Percentiles rank a stretch among this genome's conserved stretches.
phyloP scores from a whole-genome alignment of 176 grass and related monocot species.

The Hsuehochloa calcarea region DNA sequence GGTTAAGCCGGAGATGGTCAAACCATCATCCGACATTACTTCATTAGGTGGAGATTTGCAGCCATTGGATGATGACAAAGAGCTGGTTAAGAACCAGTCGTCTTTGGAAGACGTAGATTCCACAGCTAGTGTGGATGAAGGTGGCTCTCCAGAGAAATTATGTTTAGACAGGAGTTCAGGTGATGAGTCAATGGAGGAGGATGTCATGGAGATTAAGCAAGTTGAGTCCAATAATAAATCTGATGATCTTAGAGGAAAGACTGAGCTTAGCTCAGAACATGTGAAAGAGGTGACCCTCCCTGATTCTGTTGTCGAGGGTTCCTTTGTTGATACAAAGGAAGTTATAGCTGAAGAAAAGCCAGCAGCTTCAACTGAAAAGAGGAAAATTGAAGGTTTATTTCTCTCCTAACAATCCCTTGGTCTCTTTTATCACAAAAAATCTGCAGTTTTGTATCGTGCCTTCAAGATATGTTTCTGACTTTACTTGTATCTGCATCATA shows the following conservation, averaged over 20 bases:
- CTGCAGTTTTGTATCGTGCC: not conserved
- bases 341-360: conserved; percentile 56
- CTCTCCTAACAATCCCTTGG: not conserved
- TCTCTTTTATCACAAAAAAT: not conserved
- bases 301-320: conserved; percentile 36
- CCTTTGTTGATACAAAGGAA: conserved; percentile 52
- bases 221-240: conserved; percentile 62
- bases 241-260: conserved; percentile 39
- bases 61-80: conserved; percentile 77
- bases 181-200: conserved; percentile 98
- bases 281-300: conserved; percentile 49
- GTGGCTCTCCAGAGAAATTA: conserved; percentile 85
- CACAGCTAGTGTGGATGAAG: conserved; percentile 67
- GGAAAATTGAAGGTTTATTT: conserved; percentile 87
- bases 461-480: not conserved
- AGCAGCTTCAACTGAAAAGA: conserved; percentile 65
- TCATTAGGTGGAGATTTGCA: conserved; percentile 73
- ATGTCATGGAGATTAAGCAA: conserved; percentile 73
- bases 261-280: conserved; percentile 48
- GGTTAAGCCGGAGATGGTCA: conserved; percentile 86
- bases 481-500: not conserved
- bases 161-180: conserved; percentile 98
- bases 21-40: conserved; percentile 76
- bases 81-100: conserved; percentile 59
- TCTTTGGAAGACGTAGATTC: conserved; percentile 75